Evolutionary conservation across 2,329 filamentous ascomycete genomes (phyloP), one percentile per base, ranked within the genome.

Genomic region (Boeremia lycopersici): DNA sequence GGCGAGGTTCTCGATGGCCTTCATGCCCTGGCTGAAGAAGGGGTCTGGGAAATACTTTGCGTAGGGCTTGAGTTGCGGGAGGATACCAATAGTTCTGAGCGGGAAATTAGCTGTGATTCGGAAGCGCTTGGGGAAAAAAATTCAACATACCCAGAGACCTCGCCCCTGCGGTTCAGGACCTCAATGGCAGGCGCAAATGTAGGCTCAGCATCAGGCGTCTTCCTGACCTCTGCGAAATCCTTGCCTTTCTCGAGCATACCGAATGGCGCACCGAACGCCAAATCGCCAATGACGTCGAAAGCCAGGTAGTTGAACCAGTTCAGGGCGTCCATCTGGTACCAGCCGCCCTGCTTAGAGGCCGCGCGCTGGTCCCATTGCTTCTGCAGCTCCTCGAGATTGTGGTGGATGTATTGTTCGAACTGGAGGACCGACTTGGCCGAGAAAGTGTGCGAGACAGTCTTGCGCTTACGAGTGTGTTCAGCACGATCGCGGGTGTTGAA

Each of bases 351-450:
- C 40, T 78, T 78, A 38, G 79, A 69, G n/a, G 79, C 74, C 11
- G 81, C 80, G 7, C 93, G 77, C 15, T 79, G 79, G 68, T 91
- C 89, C 83, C 91, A 91, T 72, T 91, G 86, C 56, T 79, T 78
- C 23, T 89, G 85, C 53, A 96, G 89, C 12, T 86, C 77, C 54
- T 89, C 85, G 3, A 96, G 82, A 73, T 96, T 96, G 61, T 82
- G 79, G 70, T 90, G 88, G 63, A 96, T 93, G 75, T 93, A 96
- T 46, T 91, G 89, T 78, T 96, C 92, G 70, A 96, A 96, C 72
- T 96, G 87, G 55, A 83, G 82, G 48, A 96, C 83, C 9, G 86
- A 90, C 77, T 93, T 96, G 57, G 88, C 82, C 12, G 87, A 90
- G 77, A 96, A 96, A 29, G 90, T 95, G 74, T 96, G 91, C 1